Percentiles rank a stretch among this genome's conserved stretches.
phyloP scores from a whole-genome alignment of 805 yeast genomes.

The Yamadazyma phyllophila region DNA sequence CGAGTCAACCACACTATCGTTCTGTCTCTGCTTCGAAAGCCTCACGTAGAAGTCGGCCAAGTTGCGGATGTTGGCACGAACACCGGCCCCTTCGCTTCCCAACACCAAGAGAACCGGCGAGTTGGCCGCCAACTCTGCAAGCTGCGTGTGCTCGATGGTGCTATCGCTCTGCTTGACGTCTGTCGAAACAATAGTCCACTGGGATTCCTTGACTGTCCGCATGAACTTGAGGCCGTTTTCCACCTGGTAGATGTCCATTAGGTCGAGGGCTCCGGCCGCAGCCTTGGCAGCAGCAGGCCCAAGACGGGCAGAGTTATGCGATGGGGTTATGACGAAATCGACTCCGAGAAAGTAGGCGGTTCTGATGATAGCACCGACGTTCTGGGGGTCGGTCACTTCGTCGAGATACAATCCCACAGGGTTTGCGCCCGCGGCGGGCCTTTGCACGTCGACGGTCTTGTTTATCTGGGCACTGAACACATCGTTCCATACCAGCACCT shows the following conservation, averaged over 20 bases:
- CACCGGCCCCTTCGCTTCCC: slow-evolving; percentile 86
- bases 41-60: slow-evolving; percentile 54
- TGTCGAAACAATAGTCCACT: slow-evolving; percentile 70
- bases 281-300: slow-evolving; percentile 79
- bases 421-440: slow-evolving; percentile 15
- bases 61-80: slow-evolving; percentile 61
- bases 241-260: slow-evolving; percentile 57
- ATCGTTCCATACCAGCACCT: slow-evolving; percentile 8
- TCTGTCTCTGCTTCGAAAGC: slow-evolving; percentile 32
- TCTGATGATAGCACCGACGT: slow-evolving; percentile 78
- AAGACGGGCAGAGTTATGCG: slow-evolving; percentile 67
- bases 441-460: slow-evolving; percentile 16
- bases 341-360: slow-evolving; percentile 81
- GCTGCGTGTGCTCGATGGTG: slow-evolving; percentile 38
- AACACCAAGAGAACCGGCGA: slow-evolving; percentile 69
- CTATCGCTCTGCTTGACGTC: slow-evolving; percentile 39
- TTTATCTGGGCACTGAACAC: slow-evolving; percentile 8
- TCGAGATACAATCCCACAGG: slow-evolving; percentile 79
- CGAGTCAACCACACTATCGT: slow-evolving; percentile 57
- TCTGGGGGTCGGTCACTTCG: slow-evolving; percentile 83
- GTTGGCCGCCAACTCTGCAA: slow-evolving; percentile 41
- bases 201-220: slow-evolving; percentile 52
- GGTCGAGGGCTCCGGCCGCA: slow-evolving; percentile 82
- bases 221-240: slow-evolving; percentile 63
- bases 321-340: slow-evolving; percentile 71